Conservation (phyloP, 1,139 yeast genomes). For the Saccharomyces pastorianus region DNA sequence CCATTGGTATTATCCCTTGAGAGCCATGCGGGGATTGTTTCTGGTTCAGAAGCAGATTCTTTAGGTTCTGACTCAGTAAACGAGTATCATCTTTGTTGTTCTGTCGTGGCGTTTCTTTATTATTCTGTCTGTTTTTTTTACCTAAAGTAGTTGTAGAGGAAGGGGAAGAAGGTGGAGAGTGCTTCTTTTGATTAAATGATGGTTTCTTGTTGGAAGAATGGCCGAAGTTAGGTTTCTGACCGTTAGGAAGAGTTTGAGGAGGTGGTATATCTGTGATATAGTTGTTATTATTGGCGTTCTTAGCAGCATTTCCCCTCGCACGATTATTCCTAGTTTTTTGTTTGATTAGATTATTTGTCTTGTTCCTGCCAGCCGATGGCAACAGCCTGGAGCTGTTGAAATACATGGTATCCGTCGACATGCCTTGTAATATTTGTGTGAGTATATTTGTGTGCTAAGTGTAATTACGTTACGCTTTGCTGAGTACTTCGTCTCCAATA, state of each 20-base stretch:
- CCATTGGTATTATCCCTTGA: conserved; percentile 1
- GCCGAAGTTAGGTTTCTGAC: conserved; percentile 29
- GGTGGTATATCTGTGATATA: conserved; percentile 11
- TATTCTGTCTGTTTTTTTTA: conserved; percentile 5
- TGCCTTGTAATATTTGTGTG: conserved; percentile 3
- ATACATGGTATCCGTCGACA: conserved; percentile 32
- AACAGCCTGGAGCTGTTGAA: conserved; percentile 29
- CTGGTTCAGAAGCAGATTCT: conserved; percentile 14
- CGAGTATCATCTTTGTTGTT: not conserved
- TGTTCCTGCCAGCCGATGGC: conserved; percentile 23
- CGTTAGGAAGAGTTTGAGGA: conserved; percentile 26
- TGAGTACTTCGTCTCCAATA: not conserved
- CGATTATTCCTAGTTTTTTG: conserved; percentile 13
- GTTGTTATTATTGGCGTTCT: conserved; percentile 6
- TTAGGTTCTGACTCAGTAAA: conserved; percentile 14
- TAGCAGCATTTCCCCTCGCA: conserved; percentile 7
- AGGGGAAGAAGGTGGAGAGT: not conserved
- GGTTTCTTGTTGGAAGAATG: conserved; percentile 6
- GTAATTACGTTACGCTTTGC: not conserved
- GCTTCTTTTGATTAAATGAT: not conserved
- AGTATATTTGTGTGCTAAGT: not conserved
- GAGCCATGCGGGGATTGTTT: not conserved
- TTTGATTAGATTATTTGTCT: conserved; percentile 6
- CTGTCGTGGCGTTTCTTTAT: conserved; percentile 1
- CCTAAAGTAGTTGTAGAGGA: not conserved